phyloP scores from a whole-genome alignment of 2,329 filamentous ascomycete species.

The Dactylonectria macrodidyma region DNA sequence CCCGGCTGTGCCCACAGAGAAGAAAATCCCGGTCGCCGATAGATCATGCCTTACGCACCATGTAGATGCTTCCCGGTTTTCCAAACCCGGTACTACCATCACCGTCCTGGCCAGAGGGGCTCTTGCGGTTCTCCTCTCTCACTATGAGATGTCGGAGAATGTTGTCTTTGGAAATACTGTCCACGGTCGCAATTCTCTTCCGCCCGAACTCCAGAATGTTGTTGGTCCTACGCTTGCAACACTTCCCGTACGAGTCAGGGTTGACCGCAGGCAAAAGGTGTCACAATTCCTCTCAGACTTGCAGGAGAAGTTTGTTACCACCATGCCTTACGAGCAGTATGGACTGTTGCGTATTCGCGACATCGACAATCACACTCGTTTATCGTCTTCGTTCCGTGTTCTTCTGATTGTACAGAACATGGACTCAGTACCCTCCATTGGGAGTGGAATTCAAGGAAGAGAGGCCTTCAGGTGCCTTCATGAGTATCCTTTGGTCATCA shows the following conservation, averaged over 20 bases:
- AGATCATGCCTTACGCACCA: slow-evolving; percentile 1
- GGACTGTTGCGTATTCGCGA: neutral
- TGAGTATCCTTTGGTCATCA: neutral
- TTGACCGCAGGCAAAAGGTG: neutral
- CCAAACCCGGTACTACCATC: slow-evolving; percentile 1
- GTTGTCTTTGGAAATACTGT: slow-evolving; percentile 4
- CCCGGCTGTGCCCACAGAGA: neutral
- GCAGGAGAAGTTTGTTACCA: neutral
- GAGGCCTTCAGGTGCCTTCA: slow-evolving; percentile 1
- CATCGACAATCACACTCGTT: neutral
- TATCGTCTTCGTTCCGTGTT: neutral
- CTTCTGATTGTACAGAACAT: slow-evolving; percentile 1
- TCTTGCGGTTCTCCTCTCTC: slow-evolving; percentile 1
- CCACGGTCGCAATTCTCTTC: slow-evolving; percentile 2
- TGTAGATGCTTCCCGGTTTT: neutral
- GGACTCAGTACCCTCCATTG: neutral
- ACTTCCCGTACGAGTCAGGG: slow-evolving; percentile 5
- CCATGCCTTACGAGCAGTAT: slow-evolving; percentile 2
- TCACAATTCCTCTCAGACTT: slow-evolving; percentile 1
- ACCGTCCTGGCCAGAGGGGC: neutral
- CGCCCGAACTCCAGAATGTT: slow-evolving; percentile 1
- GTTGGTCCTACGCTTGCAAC: slow-evolving; percentile 5
- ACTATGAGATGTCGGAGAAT: slow-evolving; percentile 4
- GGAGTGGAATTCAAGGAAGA: neutral
- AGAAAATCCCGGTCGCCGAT: neutral